Conservation (phyloP, 768 basidiomycete genomes). For the Xerocomellus dryophilus region DNA sequence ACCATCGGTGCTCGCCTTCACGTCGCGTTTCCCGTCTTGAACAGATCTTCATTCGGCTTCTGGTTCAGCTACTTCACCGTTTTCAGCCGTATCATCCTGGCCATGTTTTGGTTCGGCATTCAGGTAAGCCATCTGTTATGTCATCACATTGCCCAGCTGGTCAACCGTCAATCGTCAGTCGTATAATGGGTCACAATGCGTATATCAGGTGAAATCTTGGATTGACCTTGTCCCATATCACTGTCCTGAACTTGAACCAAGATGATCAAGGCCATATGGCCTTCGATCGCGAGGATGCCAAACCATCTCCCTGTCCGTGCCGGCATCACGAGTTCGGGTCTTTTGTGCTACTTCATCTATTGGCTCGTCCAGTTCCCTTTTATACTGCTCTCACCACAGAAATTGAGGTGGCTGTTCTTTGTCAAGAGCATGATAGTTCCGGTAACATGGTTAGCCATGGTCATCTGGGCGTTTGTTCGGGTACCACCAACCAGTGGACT, state of each 20-base stretch:
- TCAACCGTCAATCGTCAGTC: conserved; percentile 33
- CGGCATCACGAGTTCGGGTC: conserved; percentile 64
- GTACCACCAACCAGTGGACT: conserved; percentile 63
- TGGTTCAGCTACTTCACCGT: conserved; percentile 89
- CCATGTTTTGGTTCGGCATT: conserved; percentile 83
- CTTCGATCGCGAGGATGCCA: conserved; percentile 58
- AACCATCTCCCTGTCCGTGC: conserved; percentile 59
- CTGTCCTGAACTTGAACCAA: conserved; percentile 5
- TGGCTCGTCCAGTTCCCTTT: conserved; percentile 78
- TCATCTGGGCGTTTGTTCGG: conserved; percentile 75
- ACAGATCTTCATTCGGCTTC: conserved; percentile 84
- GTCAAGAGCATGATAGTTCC: conserved; percentile 66
- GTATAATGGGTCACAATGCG: conserved; percentile 63
- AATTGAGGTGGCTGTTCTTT: conserved; percentile 74
- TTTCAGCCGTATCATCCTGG: conserved; percentile 68
- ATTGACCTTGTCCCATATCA: not conserved
- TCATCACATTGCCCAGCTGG: not conserved
- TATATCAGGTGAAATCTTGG: conserved; percentile 50
- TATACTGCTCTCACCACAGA: conserved; percentile 73
- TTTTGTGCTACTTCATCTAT: conserved; percentile 73
- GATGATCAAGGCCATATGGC: conserved; percentile 86
- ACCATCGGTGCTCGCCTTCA: conserved; percentile 78
- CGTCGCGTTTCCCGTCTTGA: conserved; percentile 70
- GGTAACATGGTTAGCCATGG: conserved; percentile 61
- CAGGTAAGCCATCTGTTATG: conserved; percentile 40